Conservation (phyloP, 148 eudicot species). For the Heliosperma pusillum region DNA sequence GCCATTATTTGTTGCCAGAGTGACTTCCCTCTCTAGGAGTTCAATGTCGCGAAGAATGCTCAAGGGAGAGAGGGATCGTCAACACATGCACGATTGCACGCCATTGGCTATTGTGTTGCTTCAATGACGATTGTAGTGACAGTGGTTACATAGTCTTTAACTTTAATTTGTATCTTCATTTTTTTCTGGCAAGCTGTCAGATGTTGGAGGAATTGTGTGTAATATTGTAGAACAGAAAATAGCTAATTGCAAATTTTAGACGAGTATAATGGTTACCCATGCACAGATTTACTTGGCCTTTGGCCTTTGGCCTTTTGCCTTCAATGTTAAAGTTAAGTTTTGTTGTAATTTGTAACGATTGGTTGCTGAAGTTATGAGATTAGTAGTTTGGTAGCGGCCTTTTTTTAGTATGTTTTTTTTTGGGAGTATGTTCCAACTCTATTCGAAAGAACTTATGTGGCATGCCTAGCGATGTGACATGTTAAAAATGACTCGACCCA, state of each 20-base stretch:
- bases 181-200: constrained; percentile 3
- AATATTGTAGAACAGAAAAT: constrained; percentile 8
- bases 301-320: not conserved
- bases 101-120: not conserved
- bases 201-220: constrained; percentile 3
- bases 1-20: not conserved
- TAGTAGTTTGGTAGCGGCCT: too few species aligned
- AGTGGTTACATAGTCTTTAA: constrained; percentile 2
- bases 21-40: constrained; percentile 6
- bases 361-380: too few species aligned
- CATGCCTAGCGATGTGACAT: too few species aligned
- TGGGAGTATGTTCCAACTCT: too few species aligned
- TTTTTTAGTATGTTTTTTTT: too few species aligned
- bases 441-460: too few species aligned
- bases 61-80: constrained; percentile 1
- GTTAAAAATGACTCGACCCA: too few species aligned
- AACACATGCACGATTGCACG: not conserved
- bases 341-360: not conserved
- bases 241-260: constrained; percentile 1
- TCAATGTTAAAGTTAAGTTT: not conserved
- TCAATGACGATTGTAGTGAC: not conserved
- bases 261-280: not conserved
- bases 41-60: not conserved
- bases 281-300: not conserved
- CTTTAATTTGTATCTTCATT: not conserved